Percentiles rank a stretch among this genome's conserved stretches.
phyloP scores from a whole-genome alignment of 163 green algal genomes.

The Trebouxia gelatinosa region DNA sequence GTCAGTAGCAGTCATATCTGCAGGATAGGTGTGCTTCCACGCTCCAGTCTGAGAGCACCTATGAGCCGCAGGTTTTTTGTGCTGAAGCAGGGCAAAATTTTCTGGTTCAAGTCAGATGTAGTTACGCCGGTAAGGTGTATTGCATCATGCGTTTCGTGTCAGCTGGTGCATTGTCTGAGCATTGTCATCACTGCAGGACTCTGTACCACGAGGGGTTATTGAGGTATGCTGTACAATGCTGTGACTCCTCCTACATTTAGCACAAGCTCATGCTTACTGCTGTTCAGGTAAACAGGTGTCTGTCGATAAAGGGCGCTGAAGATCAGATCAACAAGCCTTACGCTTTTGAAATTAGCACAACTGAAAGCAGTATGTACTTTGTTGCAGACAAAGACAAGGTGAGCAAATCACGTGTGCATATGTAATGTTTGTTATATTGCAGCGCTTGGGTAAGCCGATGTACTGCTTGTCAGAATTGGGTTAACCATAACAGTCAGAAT shows the following conservation, averaged over 20 bases:
- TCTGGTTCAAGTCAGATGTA: conserved; percentile 97
- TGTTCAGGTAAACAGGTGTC: conserved; percentile 86
- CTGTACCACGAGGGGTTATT: conserved; percentile 87
- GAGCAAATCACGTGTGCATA: too few relatives aligned
- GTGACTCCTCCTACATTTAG: too few relatives aligned
- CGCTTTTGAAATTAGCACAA: conserved; percentile 96
- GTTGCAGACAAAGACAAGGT: conserved; percentile 95
- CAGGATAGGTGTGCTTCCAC: background rate
- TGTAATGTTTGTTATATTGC: background rate
- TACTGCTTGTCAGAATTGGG: too few relatives aligned
- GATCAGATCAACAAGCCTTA: conserved; percentile 94
- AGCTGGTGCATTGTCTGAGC: background rate
- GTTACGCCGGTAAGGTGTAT: conserved; percentile 69
- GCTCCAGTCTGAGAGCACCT: background rate
- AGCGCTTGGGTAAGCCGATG: too few relatives aligned
- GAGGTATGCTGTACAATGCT: conserved; percentile 53
- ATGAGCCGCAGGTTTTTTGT: conserved; percentile 91
- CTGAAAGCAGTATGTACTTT: conserved; percentile 91
- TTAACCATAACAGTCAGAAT: too few relatives aligned
- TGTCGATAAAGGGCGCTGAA: conserved; percentile 98
- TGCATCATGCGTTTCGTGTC: background rate
- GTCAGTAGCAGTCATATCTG: conserved; percentile 33
- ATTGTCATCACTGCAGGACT: conserved; percentile 62
- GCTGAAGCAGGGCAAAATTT: conserved; percentile 98
- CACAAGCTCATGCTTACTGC: background rate